A percentile compares a stretch with the other conserved stretches of the same genome.
Evolutionary conservation across 441 rosid species (phyloP).

Genomic region (Omphalea diandra): DNA sequence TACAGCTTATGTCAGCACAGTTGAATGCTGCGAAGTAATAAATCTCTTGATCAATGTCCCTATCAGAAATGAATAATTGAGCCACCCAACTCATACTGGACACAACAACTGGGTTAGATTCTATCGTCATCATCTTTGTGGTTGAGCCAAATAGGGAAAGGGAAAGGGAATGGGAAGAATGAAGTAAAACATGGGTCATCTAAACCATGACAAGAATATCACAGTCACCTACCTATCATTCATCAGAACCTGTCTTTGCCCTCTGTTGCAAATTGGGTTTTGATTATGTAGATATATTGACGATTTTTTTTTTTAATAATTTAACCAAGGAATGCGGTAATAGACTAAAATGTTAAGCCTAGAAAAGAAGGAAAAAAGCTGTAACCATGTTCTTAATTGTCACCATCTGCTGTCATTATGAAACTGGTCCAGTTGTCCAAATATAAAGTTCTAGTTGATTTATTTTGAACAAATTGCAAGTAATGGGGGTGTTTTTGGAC

Average conservation of each 20-base stretch:
- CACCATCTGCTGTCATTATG: too few relatives aligned
- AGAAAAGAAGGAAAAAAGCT: too few relatives aligned
- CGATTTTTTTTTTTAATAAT: too few relatives aligned
- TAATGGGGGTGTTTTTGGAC: background rate
- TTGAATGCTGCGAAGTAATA: conserved; percentile 9
- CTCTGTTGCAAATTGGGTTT: background rate
- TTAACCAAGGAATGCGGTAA: too few relatives aligned
- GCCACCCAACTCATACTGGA: background rate
- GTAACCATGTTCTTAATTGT: too few relatives aligned
- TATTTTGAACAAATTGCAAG: background rate
- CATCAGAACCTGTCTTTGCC: background rate
- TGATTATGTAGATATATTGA: too few relatives aligned
- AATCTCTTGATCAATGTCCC: background rate
- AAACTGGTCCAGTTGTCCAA: too few relatives aligned
- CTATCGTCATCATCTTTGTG: background rate
- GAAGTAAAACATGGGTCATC: background rate
- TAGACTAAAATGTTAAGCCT: too few relatives aligned
- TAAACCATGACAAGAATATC: background rate
- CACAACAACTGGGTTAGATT: background rate
- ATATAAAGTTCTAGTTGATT: background rate
- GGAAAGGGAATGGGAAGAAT: too few relatives aligned
- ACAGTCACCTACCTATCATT: background rate
- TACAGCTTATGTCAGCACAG: conserved; percentile 15
- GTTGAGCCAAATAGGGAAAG: background rate
- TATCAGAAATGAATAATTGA: background rate